Conservation (phyloP, 225 moss, liverwort and hornwort species). For the Climacium dendroides region DNA sequence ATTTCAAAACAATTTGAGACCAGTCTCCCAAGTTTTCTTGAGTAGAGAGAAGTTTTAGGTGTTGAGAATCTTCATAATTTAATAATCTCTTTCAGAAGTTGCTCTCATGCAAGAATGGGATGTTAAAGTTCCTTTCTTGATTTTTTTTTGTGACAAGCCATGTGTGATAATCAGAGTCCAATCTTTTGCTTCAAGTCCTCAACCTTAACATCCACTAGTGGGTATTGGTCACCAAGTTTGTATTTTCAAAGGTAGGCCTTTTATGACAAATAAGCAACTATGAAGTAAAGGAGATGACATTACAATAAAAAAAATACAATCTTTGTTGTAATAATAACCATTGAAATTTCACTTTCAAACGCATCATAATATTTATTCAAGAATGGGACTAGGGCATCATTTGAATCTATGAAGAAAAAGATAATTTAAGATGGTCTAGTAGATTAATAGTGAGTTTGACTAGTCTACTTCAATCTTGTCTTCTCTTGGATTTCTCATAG, state of each 20-base stretch:
- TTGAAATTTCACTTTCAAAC: background rate
- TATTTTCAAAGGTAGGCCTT: background rate
- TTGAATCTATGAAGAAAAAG: background rate
- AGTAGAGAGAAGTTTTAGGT: background rate
- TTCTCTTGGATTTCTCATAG: background rate
- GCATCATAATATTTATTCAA: background rate
- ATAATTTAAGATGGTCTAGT: background rate
- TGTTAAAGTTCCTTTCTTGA: background rate
- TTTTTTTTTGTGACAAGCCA: background rate
- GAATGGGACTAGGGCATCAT: rapidly evolving
- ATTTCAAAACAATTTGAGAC: background rate
- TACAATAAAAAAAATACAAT: background rate
- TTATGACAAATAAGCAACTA: background rate
- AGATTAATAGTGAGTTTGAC: background rate
- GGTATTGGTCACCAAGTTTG: too few species aligned
- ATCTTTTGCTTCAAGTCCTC: background rate
- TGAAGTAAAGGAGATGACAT: background rate
- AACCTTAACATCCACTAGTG: too few species aligned
- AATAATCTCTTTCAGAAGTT: too few species aligned
- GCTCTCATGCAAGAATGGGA: background rate
- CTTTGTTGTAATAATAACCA: background rate
- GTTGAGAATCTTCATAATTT: background rate
- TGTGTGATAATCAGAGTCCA: background rate
- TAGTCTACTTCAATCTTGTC: rapidly evolving
- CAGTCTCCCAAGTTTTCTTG: background rate